These are phyloP conservation scores for Nemophila menziesii DNA, from an alignment of 257 asterid genomes.

Conservation along the genomic window DNA sequence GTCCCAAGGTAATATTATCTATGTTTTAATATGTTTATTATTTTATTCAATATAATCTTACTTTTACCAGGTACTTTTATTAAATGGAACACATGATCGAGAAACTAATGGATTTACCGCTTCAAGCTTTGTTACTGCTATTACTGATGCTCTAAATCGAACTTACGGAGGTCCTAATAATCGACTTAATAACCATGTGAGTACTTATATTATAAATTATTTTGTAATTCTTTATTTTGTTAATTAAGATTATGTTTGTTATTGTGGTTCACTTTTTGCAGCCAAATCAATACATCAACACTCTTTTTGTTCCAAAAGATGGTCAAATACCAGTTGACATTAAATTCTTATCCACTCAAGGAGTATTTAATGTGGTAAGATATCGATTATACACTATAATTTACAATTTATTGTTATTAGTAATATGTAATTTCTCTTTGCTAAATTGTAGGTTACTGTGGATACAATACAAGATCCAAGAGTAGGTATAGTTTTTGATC, in stretches of 20 bases:
- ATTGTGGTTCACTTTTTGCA: slow-evolving; percentile 24
- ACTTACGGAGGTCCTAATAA: slow-evolving; percentile 61
- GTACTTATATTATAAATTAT: slow-evolving; percentile 17
- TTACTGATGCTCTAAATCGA: slow-evolving; percentile 84
- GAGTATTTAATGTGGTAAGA: slow-evolving; percentile 60
- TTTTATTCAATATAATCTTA: background rate
- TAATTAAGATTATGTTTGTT: background rate
- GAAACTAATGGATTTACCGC: slow-evolving; percentile 81
- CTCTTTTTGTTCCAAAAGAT: slow-evolving; percentile 63
- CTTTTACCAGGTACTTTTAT: slow-evolving; percentile 61
- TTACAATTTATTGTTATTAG: no score
- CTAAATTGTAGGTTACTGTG: slow-evolving; percentile 53
- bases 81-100: slow-evolving; percentile 83
- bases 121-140: slow-evolving; percentile 83
- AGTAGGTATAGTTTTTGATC: slow-evolving; percentile 57
- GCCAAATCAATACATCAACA: slow-evolving; percentile 70
- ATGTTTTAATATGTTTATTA: background rate
- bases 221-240: background rate
- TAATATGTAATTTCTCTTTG: no score
- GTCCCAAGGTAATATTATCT: slow-evolving; percentile 57
- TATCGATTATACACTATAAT: no score
- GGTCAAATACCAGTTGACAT: slow-evolving; percentile 59
- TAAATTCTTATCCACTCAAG: slow-evolving; percentile 45
- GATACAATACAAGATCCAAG: slow-evolving; percentile 53
- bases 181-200: slow-evolving; percentile 53